A percentile compares a stretch with the other conserved stretches of the same genome.
Evolutionary conservation across 176 grass and related monocot species (phyloP).

Genomic region (Cocos nucifera): DNA sequence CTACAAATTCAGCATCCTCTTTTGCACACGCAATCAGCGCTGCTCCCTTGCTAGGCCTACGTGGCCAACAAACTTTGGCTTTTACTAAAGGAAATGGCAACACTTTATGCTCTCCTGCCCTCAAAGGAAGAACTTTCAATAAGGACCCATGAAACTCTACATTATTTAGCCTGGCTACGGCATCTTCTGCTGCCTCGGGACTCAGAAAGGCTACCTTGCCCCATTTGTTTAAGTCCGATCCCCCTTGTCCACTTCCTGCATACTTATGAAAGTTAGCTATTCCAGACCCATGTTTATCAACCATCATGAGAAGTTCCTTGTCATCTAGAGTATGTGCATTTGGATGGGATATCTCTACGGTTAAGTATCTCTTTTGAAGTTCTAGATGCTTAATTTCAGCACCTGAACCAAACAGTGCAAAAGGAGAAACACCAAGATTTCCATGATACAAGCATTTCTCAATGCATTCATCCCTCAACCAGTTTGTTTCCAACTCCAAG

Average conservation of each 20-base stretch:
- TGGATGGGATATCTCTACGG: conserved; percentile 74
- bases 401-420: conserved; percentile 76
- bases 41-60: conserved; percentile 44
- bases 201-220: conserved; percentile 70
- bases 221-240: conserved; percentile 45
- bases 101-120: conserved; percentile 25
- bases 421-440: conserved; percentile 29
- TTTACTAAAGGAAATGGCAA: conserved; percentile 65
- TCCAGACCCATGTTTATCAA: conserved; percentile 41
- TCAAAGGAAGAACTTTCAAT: conserved; percentile 51
- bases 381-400: conserved; percentile 97
- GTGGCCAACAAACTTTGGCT: conserved; percentile 75
- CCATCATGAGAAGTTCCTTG: conserved; percentile 62
- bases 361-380: conserved; percentile 58
- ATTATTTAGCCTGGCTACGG: conserved; percentile 51
- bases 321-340: conserved; percentile 50
- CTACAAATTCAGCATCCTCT: conserved; percentile 58
- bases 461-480: conserved; percentile 59
- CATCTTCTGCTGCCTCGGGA: conserved; percentile 61
- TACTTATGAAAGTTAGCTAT: conserved; percentile 51
- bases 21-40: conserved; percentile 49
- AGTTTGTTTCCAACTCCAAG: conserved; percentile 48
- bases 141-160: conserved; percentile 56
- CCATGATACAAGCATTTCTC: conserved; percentile 57
- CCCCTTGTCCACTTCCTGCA: conserved; percentile 23